Evolutionary conservation across 805 yeast genomes (phyloP), one percentile per base, ranked within the genome.

Genomic region (Candida saitoana): DNA sequence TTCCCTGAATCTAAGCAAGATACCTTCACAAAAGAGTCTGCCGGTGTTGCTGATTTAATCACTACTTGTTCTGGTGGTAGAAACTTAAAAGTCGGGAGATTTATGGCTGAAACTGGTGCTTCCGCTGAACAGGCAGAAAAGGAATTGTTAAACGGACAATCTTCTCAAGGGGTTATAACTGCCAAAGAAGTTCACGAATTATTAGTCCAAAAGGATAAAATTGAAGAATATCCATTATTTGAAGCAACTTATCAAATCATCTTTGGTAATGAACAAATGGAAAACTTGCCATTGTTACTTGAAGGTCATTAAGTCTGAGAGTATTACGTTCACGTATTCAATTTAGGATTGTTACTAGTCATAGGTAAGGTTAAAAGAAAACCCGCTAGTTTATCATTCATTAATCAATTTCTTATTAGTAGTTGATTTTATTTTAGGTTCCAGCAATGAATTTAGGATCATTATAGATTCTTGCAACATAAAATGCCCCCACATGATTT

Each of bases 51-150:
- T 38, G 75, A 70, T 56, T 63, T 70, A 49, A 69, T 70, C 54
- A 70, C 75, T 39, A 69, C 74, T 36, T 70, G 75, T 52, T 52
- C 73, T 30, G 75, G 74, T 41, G 75, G 75, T 37, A 65, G 75
- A 60, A 70, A 70, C 54, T 74, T 69, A 45, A 67, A 65, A 58
- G 71, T 70, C 30, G 75, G 70, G 12, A 65, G 69, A 47, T 65
- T 67, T 52, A 70, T 70, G 75, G 62, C 71, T 25, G 62, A 67
- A 59, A 63, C 70, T 36, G 67, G 68, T 18, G 68, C 57, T 17
- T 57, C 57, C 32, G 74, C 74, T 15, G 52, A 59, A 60, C 71
- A 57, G 36, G 74, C 74, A 25, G 75, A 70, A 55, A 65, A 62
- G 55, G 63, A 51, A 41, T 61, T 70, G 51, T 62, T 70, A 51